Percentiles rank a stretch among this genome's conserved stretches.
phyloP scores from a whole-genome alignment of 2,329 filamentous ascomycete species.

The Stemphylium beticola region DNA sequence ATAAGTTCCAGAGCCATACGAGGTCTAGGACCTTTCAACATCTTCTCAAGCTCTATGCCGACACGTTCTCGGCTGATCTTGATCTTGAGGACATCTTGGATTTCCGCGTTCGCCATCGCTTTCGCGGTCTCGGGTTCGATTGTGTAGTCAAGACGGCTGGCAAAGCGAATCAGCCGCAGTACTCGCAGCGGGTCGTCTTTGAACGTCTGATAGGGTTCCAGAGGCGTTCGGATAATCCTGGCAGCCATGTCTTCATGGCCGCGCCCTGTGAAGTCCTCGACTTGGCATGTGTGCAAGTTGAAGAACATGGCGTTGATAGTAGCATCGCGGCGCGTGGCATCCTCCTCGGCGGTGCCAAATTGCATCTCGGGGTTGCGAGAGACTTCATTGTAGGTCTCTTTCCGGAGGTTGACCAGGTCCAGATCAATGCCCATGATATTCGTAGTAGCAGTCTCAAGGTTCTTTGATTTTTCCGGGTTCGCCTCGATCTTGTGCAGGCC shows the following conservation, averaged over 20 bases:
- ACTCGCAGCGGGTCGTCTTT: slow-evolving; percentile 91
- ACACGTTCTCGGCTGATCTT: slow-evolving; percentile 95
- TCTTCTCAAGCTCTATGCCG: slow-evolving; percentile 87
- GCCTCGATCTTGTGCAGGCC: slow-evolving; percentile 86
- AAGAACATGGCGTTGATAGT: slow-evolving; percentile 97
- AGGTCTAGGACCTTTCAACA: slow-evolving; percentile 74
- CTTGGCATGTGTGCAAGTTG: slow-evolving; percentile 77
- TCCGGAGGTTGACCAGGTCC: slow-evolving; percentile 92
- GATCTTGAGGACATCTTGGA: slow-evolving; percentile 75
- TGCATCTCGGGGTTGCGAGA: slow-evolving; percentile 91
- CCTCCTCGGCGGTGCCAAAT: slow-evolving; percentile 89
- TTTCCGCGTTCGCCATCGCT: slow-evolving; percentile 79
- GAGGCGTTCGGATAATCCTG: slow-evolving; percentile 79
- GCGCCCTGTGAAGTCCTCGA: slow-evolving; percentile 82
- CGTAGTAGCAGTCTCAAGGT: slow-evolving; percentile 89
- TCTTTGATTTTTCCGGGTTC: slow-evolving; percentile 96
- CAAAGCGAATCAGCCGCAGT: slow-evolving; percentile 85
- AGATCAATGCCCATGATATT: slow-evolving; percentile 85
- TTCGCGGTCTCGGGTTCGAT: slow-evolving; percentile 73
- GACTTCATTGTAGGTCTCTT: slow-evolving; percentile 87
- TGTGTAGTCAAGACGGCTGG: slow-evolving; percentile 78
- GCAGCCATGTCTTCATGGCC: slow-evolving; percentile 77
- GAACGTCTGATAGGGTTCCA: slow-evolving; percentile 90
- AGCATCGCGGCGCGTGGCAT: slow-evolving; percentile 86
- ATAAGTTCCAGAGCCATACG: slow-evolving; percentile 68